phyloP scores from a whole-genome alignment of 371 early-diverging fungal species.

The Mortierella sp. region DNA sequence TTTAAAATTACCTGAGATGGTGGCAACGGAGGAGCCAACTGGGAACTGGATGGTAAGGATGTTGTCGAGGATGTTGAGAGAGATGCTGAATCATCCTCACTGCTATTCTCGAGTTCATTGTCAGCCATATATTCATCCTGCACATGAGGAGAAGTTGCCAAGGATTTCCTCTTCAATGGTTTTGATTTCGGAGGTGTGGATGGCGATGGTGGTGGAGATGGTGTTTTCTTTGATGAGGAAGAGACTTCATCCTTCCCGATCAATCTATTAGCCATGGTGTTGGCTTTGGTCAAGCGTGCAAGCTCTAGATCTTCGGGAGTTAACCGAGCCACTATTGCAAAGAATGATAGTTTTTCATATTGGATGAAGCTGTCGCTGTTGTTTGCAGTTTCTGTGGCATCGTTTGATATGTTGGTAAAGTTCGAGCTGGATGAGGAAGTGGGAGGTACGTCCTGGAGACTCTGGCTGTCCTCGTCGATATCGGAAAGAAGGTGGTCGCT shows the following conservation, averaged over 20 bases:
- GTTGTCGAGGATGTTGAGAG: background rate
- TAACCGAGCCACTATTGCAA: constrained; percentile 1
- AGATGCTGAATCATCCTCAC: background rate
- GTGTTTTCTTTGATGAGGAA: background rate
- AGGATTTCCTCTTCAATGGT: background rate
- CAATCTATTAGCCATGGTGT: constrained; percentile 18
- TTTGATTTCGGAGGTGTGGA: background rate
- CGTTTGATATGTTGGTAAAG: background rate
- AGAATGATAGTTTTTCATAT: background rate
- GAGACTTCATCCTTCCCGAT: background rate
- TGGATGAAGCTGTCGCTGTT: background rate
- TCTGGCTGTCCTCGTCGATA: background rate
- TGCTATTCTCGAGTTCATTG: constrained; percentile 4
- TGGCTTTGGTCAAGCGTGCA: constrained; percentile 17
- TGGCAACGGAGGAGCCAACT: background rate
- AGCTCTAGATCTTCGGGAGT: constrained; percentile 15
- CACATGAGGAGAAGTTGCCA: background rate
- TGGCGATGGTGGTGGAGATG: background rate
- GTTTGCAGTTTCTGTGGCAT: background rate
- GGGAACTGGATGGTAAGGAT: background rate
- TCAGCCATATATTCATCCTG: constrained; percentile 15
- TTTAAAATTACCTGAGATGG: constrained; percentile 2
- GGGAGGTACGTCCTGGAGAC: background rate
- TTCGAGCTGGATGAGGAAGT: background rate
- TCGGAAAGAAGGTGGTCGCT: background rate